Evolutionary conservation across 1,284 basidiomycete species (phyloP), one percentile per base, ranked within the genome.

Genomic region (Gymnopus androsaceus): DNA sequence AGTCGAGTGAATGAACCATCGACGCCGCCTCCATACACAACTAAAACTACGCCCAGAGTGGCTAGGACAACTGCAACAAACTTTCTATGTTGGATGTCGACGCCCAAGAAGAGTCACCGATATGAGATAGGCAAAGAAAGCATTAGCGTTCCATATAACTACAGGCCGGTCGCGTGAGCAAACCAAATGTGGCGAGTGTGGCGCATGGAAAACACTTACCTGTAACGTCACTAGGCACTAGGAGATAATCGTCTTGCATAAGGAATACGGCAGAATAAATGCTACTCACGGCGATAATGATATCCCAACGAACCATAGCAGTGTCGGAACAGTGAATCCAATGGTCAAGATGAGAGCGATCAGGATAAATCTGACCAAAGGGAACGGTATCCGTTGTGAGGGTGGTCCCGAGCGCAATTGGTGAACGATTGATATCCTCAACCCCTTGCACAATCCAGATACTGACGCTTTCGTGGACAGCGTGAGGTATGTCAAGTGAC

Each of bases 211-310:
- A 15, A 14, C 17, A 46, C 48, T 40, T 50, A 25, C 48, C 48
- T 28, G 48, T 50, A 27, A 50, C 48, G 27, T 50, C 48, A n/a
- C 48, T 50, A n/a, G 6, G 48, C 23, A 50, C 48, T 50, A 36
- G 30, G 36, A 4, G 12, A 15, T 21, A 4, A 15, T 21, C 19
- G 23, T 27, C 31, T 36, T 4, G 5, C 31, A 12, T 48, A 12
- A 42, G 40, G 2, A 34, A 4, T 33, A 34, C 12, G 7, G 28
- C 2, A 15, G 9, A 36, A 25, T 1, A 15, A 34, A 27, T 37
- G 23, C 3, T n/a, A 36, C 23, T 50, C 25, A 50, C 48, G 48
- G 28, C n/a, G 48, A 50, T 17, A 50, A 14, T 9, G 48, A 50
- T 15, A 50, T 50, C 9, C 33, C 48, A 31, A 50, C 21, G 25